Evolutionary conservation across 257 asterid species (phyloP), one percentile per base, ranked within the genome.

Genomic region (Solanum arcanum): DNA sequence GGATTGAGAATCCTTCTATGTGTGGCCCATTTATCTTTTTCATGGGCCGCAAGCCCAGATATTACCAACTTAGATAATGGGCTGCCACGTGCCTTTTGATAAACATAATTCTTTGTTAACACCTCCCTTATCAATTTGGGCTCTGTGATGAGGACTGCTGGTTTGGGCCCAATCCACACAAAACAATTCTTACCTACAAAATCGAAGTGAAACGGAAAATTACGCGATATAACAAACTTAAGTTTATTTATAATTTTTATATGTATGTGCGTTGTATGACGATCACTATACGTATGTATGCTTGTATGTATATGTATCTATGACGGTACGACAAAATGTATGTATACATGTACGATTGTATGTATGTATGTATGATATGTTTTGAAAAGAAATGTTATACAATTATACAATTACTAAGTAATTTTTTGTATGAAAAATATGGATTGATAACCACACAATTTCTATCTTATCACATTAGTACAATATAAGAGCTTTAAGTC

Each of bases 131-230:
- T 83, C 12, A 46, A 77, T 49, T 90, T 92, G 11, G 94, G 91
- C 12, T 93, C 95, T 64, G 47, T 49, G 31, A 94, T 89, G 11
- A 91, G 21, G 13, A 86, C 91, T 41, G 88, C 89, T 14, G 95
- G 92, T 39, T 25, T 86, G 44, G 91, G 92, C 2, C 94, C 95
- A 25, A 88, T 23, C 96, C 97, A 94, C 20, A 89, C 13, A 42
- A 89, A 88, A 74, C 91, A 88, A 64, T 91, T 89, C 68, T 89
- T 35, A 29, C 98, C 98, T 94, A 91, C 89, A 7, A 76, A 64
- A 62, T 5, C 25, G 1, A 64, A 64, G 72, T 64, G 72, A 21
- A 60, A 60, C 3, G 13, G 27, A 60, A 60, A 60, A 60, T 60
- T 60, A 60, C 27, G 68, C 13, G 68, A 60, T 21, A 21, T 9